Conservation (phyloP, 257 asterid genomes). For the Apocynum venetum region DNA sequence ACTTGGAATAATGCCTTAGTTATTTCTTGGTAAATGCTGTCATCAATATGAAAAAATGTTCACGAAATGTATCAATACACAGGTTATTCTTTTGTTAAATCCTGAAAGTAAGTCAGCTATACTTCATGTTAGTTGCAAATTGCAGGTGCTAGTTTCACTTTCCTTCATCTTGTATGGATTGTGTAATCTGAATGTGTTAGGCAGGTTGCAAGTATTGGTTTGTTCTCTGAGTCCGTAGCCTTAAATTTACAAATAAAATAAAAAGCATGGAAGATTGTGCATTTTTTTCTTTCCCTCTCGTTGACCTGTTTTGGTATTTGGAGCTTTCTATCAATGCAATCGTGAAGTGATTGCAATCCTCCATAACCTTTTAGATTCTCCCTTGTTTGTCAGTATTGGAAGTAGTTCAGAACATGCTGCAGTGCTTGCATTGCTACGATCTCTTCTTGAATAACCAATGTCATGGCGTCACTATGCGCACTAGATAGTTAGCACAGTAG, state of each 20-base stretch:
- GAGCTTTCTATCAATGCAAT: not conserved
- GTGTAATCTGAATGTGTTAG: not conserved
- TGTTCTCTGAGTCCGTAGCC: not conserved
- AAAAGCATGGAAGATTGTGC: not conserved
- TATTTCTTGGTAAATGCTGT: not conserved
- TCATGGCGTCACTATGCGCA: not conserved
- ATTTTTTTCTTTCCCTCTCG: not conserved
- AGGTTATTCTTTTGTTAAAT: not conserved
- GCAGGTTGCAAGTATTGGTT: not conserved
- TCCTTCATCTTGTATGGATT: not conserved
- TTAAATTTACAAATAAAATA: not conserved
- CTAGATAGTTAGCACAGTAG: not conserved
- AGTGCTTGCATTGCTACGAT: not conserved
- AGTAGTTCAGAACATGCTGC: not conserved
- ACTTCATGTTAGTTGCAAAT: not conserved
- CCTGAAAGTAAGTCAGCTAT: not conserved
- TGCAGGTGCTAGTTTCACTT: not conserved
- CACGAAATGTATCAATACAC: not conserved
- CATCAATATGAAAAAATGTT: too few relatives aligned
- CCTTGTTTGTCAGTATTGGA: not conserved
- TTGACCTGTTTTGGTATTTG: not conserved
- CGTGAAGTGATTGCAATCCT: too few relatives aligned
- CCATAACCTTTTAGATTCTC: not conserved
- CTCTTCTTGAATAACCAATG: not conserved
- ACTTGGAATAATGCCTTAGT: not conserved